Conservation (phyloP, 306 rosid species). For the Delonix regia region DNA sequence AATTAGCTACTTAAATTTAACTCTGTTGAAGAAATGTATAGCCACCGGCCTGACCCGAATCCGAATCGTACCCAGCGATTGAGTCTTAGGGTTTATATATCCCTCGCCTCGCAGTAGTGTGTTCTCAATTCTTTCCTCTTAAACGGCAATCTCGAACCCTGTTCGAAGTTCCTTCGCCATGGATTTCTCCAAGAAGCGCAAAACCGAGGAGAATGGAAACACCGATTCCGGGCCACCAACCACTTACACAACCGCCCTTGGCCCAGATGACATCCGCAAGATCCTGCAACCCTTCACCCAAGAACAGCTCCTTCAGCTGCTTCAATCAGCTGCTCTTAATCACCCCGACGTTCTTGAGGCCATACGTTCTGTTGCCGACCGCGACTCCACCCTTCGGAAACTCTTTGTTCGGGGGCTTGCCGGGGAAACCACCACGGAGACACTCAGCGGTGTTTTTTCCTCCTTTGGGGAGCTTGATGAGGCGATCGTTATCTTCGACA, state of each 20-base stretch:
- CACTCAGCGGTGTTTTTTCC: constrained; percentile 66
- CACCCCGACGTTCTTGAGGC: constrained; percentile 64
- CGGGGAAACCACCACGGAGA: constrained; percentile 66
- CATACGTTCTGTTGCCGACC: constrained; percentile 57
- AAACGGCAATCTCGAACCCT: neutral
- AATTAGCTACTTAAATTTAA: no score
- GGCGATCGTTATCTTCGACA: constrained; percentile 62
- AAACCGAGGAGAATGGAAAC: constrained; percentile 60
- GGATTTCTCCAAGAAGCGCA: constrained; percentile 67
- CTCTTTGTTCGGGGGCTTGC: constrained; percentile 79
- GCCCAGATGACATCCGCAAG: constrained; percentile 59
- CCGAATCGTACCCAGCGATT: neutral
- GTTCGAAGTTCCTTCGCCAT: constrained; percentile 1
- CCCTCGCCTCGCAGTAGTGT: neutral
- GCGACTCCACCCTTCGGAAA: constrained; percentile 65
- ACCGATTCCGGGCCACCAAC: neutral
- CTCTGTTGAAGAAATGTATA: no score
- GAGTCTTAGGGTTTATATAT: constrained; percentile 11
- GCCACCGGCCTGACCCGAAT: neutral
- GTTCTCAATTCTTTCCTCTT: neutral
- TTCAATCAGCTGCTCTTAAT: constrained; percentile 53
- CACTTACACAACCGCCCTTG: constrained; percentile 19
- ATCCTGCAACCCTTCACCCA: constrained; percentile 57
- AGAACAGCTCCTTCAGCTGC: constrained; percentile 57
- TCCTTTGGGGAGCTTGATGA: constrained; percentile 67